phyloP scores from a whole-genome alignment of 2,329 filamentous ascomycete genomes.

The Trichophyton mentagrophytes region DNA sequence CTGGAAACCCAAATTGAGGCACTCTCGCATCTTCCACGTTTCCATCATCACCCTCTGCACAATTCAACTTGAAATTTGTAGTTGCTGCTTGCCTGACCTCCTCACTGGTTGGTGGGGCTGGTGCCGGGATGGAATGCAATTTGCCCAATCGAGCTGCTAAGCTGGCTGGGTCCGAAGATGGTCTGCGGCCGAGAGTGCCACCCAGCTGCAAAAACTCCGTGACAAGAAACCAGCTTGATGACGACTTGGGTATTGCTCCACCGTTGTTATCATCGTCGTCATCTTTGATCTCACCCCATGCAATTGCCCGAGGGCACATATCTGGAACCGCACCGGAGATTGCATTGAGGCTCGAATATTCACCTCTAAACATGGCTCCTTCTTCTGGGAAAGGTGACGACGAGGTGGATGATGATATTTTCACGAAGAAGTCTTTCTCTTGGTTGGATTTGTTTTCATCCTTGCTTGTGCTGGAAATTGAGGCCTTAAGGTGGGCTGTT shows the following conservation, averaged over 20 bases:
- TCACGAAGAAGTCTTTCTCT: conserved; percentile 29
- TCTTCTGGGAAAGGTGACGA: not conserved
- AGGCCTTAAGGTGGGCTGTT: conserved; percentile 29
- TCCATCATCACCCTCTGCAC: conserved; percentile 10
- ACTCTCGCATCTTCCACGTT: conserved; percentile 22
- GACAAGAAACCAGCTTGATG: conserved; percentile 38
- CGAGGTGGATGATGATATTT: conserved; percentile 21
- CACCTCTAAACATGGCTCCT: conserved; percentile 44
- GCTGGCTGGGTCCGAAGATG: conserved; percentile 24
- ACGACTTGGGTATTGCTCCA: conserved; percentile 11
- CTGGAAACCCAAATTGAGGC: conserved; percentile 70
- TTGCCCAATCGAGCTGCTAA: conserved; percentile 66
- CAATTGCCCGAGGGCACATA: conserved; percentile 64
- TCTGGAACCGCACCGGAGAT: conserved; percentile 59
- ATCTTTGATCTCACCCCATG: conserved; percentile 46
- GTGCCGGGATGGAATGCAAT: conserved; percentile 64
- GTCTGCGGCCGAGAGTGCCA: conserved; percentile 32
- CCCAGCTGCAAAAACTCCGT: conserved; percentile 70
- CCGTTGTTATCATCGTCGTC: conserved; percentile 22
- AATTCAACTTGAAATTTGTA: not conserved
- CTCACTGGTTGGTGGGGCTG: conserved; percentile 24
- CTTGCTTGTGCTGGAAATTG: conserved; percentile 11
- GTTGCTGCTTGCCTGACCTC: not conserved
- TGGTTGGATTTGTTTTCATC: conserved; percentile 6
- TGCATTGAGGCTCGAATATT: conserved; percentile 72